A percentile compares a stretch with the other conserved stretches of the same genome.
phyloP scores from a whole-genome alignment of 2,329 filamentous ascomycete genomes.

The Claviceps purpurea region DNA sequence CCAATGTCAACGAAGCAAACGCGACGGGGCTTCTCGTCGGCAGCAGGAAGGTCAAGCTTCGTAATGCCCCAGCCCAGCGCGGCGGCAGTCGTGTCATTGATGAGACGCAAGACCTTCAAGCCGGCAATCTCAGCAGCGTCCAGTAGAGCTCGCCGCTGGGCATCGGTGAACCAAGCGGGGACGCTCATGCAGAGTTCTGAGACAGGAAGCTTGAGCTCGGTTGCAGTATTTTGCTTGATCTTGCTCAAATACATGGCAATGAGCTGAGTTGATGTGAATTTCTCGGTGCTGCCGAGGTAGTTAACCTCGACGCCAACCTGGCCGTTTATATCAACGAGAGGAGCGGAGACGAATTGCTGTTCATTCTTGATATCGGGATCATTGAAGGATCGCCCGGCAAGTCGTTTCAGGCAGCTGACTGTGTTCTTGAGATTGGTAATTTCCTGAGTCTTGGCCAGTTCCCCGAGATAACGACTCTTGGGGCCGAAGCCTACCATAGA shows the following conservation, averaged over 20 bases:
- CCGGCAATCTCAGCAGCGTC: slow-evolving; percentile 90
- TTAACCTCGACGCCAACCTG: slow-evolving; percentile 88
- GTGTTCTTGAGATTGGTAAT: slow-evolving; percentile 99
- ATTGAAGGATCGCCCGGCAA: slow-evolving; percentile 72
- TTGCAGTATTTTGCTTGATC: slow-evolving; percentile 75
- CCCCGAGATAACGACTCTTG: slow-evolving; percentile 87
- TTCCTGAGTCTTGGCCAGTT: slow-evolving; percentile 95
- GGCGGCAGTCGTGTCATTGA: slow-evolving; percentile 96
- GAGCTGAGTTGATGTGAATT: slow-evolving; percentile 88
- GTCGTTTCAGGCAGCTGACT: slow-evolving; percentile 80
- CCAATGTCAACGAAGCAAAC: slow-evolving; percentile 92
- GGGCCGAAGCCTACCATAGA: slow-evolving; percentile 91
- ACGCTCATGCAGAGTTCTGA: slow-evolving; percentile 89
- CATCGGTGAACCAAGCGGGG: slow-evolving; percentile 93
- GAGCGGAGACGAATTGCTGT: slow-evolving; percentile 77
- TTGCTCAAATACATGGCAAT: slow-evolving; percentile 92
- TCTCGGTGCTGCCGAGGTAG: slow-evolving; percentile 90
- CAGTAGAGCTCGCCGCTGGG: slow-evolving; percentile 76
- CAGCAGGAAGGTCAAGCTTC: slow-evolving; percentile 78
- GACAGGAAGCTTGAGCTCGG: slow-evolving; percentile 81
- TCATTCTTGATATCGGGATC: slow-evolving; percentile 91
- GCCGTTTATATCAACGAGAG: slow-evolving; percentile 80
- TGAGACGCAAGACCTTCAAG: slow-evolving; percentile 80
- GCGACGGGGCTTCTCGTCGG: slow-evolving; percentile 83
- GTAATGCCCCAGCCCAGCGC: slow-evolving; percentile 96